phyloP scores from a whole-genome alignment of 164 flowering plant species.

The Stephania cephalantha region DNA sequence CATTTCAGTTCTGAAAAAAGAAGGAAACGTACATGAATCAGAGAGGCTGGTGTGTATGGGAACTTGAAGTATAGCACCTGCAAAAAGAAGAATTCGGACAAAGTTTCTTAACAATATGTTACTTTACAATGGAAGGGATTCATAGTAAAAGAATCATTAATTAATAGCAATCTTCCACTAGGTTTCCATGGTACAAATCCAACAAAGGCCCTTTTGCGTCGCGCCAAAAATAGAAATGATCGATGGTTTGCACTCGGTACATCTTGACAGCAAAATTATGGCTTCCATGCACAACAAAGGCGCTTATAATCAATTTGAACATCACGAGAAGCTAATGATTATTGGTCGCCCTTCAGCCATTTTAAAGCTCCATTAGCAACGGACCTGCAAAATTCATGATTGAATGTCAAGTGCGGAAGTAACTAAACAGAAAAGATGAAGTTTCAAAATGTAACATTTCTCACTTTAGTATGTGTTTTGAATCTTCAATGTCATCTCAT shows the following conservation, averaged over 20 bases:
- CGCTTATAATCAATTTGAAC: slow-evolving; percentile 6
- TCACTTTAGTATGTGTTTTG: background rate
- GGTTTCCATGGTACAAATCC: too few species aligned
- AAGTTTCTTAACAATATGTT: too few species aligned
- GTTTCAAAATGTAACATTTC: background rate
- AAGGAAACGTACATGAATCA: too few species aligned
- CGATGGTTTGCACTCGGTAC: slow-evolving; percentile 5
- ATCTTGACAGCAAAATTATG: slow-evolving; percentile 13
- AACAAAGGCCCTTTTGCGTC: too few species aligned
- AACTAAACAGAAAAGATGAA: too few species aligned
- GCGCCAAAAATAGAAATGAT: background rate
- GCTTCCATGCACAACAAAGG: slow-evolving; percentile 8
- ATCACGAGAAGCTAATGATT: slow-evolving; percentile 11
- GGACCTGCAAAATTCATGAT: slow-evolving; percentile 46
- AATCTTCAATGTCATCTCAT: background rate
- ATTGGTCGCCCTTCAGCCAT: slow-evolving; percentile 81
- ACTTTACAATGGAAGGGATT: too few species aligned
- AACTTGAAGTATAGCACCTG: too few species aligned
- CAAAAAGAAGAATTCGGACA: too few species aligned
- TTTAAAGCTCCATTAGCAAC: slow-evolving; percentile 72
- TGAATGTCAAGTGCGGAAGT: background rate
- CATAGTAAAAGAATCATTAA: too few species aligned
- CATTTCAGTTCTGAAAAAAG: too few species aligned
- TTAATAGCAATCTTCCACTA: too few species aligned
- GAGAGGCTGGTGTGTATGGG: too few species aligned